These are phyloP conservation scores for carrot (Daucus carota) DNA, from an alignment of 129 eudicot genomes.

Conservation along the genomic window DH1_v3.0 NC_030385.2:42755001-42755500, in stretches of 20 bases:
- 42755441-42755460: neutral
- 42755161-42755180: conserved; percentile 7
- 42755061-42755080: conserved; percentile 4
- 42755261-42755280: conserved; percentile 14
- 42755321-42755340: conserved; percentile 18
- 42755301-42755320: conserved; percentile 13
- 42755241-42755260: conserved; percentile 22
- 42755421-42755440: neutral
- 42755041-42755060: conserved; percentile 20
- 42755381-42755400: neutral
- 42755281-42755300: neutral
- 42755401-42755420: neutral
- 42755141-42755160: neutral
- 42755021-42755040: neutral
- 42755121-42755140: neutral
- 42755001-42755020: conserved; percentile 8
- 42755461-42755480: neutral
- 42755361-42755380: neutral
- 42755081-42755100: conserved; percentile 14
- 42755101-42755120: neutral
- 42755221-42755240: neutral
- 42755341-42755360: conserved; percentile 25
- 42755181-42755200: conserved; percentile 21
- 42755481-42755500: neutral
- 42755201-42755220: conserved; percentile 15